phyloP scores from a whole-genome alignment of 768 basidiomycete species.

The Trametes gibbosa region DNA sequence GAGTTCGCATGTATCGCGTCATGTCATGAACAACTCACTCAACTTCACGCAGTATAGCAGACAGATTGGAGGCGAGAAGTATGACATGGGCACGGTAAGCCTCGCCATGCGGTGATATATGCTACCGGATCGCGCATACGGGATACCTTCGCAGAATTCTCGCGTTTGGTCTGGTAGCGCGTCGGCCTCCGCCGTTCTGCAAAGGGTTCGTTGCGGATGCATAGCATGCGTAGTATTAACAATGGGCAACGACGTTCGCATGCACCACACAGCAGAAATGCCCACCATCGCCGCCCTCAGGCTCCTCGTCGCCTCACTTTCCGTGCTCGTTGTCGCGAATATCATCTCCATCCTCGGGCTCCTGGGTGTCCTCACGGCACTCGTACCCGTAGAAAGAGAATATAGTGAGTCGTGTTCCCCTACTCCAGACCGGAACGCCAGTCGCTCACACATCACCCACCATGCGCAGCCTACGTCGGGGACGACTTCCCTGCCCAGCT shows the following conservation, averaged over 20 bases:
- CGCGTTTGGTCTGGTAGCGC: too few species aligned
- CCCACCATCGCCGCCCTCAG: not conserved
- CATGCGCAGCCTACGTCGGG: conserved; percentile 28
- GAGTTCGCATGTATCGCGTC: too few species aligned
- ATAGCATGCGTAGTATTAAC: too few species aligned
- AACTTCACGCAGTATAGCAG: too few species aligned
- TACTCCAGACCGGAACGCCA: not conserved
- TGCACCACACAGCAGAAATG: too few species aligned
- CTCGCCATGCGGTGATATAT: not conserved
- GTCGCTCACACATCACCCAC: too few species aligned
- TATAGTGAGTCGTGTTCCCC: not conserved
- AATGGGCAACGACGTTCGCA: too few species aligned
- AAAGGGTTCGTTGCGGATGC: too few species aligned
- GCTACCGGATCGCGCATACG: not conserved
- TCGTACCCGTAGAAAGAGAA: not conserved
- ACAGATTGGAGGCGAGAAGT: not conserved
- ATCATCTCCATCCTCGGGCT: not conserved
- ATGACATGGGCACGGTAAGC: not conserved
- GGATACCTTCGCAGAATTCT: not conserved
- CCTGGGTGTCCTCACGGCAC: not conserved
- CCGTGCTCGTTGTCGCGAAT: not conserved
- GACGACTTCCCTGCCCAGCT: conserved; percentile 31
- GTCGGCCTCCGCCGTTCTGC: too few species aligned
- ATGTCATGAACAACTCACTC: too few species aligned
- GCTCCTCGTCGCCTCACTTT: not conserved